These are phyloP conservation scores for Perilla frutescens DNA, from an alignment of 257 asterid genomes.

Conservation along the genomic window DNA sequence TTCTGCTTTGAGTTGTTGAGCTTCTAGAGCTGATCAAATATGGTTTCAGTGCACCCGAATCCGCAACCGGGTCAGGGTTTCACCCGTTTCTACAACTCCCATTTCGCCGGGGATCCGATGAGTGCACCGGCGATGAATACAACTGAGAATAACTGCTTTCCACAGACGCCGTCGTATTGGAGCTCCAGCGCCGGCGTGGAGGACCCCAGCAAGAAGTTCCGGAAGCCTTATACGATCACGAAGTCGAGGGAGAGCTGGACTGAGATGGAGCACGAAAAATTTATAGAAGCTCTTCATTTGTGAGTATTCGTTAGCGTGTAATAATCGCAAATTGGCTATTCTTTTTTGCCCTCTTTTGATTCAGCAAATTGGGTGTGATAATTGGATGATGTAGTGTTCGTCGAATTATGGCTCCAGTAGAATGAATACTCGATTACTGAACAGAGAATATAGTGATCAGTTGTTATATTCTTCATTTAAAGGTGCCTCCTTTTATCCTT, in stretches of 20 bases:
- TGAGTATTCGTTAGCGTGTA: constrained; percentile 23
- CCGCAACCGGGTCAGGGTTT: constrained; percentile 54
- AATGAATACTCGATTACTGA: background rate
- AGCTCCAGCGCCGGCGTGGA: constrained; percentile 46
- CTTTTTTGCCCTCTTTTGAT: no score
- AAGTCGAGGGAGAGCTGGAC: constrained; percentile 91
- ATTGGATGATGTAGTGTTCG: no score
- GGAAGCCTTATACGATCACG: constrained; percentile 85
- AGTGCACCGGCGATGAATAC: constrained; percentile 18
- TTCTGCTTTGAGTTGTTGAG: constrained; percentile 21
- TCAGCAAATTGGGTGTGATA: no score
- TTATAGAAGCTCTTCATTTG: constrained; percentile 60
- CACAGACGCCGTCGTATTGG: constrained; percentile 25
- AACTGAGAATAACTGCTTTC: constrained; percentile 2
- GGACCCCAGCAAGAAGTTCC: constrained; percentile 61
- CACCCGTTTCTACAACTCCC: constrained; percentile 32
- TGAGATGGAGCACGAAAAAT: constrained; percentile 83
- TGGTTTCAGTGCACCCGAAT: constrained; percentile 72
- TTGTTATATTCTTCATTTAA: no score
- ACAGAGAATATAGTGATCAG: background rate
- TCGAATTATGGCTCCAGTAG: no score
- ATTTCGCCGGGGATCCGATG: constrained; percentile 43
- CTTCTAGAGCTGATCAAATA: constrained; percentile 27
- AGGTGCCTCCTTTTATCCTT: no score
- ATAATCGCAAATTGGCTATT: no score